Base-by-base conservation (phyloP, 768 basidiomycete species). In the Tubosaeta sp. region DNA sequence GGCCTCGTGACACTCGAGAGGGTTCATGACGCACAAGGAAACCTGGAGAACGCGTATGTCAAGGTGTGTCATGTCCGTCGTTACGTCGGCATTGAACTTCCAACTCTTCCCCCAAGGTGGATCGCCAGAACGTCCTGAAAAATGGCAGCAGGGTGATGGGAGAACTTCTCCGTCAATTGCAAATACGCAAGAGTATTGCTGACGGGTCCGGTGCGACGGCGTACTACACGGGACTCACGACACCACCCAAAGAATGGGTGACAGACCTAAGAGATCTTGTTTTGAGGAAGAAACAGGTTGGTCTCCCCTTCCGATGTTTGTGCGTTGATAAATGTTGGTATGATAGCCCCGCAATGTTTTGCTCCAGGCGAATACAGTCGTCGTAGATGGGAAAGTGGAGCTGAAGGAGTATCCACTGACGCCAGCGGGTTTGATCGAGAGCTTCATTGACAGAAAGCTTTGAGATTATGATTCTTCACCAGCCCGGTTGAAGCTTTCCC, bases 181-280 rank as follows among this genome's bases (percentile, higher is more conserved):
- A 94, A 66, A 86, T 92, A 32, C 84, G 84, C 57, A 92, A 85
- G 79, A 87, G 87, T 64, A 89, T 87, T 3, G 90, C 90, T 19
- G 90, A 92, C 65, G 90, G 86, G 43, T 69, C 81, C 9, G 91
- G 90, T 2, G 83, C 91, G n/a, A 81, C 84, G 32, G 72, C 77
- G 54, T 94, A 82, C 73, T 94, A 92, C 66, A 85, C 79, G n/a
- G 75, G 81, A 33, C 74, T 94, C 55, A 94, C 91, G 8, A 83
- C 78, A 41, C 91, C 91, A 4, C 68, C 82, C 43, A 66, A 73
- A 34, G 81, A 81, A 7, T 90, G 88, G 91, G 76, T 86, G 55
- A 80, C 80, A 37, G 84, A 88, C 63, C 81, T 92, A 55, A 76
- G 91, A 34, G 79, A 93, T 58, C 55, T 91, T 19, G 91, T 92